Percentiles rank a stretch among this genome's conserved stretches.
phyloP scores from a whole-genome alignment of 148 eudicot genomes.

The Euryodendron excelsum region DNA sequence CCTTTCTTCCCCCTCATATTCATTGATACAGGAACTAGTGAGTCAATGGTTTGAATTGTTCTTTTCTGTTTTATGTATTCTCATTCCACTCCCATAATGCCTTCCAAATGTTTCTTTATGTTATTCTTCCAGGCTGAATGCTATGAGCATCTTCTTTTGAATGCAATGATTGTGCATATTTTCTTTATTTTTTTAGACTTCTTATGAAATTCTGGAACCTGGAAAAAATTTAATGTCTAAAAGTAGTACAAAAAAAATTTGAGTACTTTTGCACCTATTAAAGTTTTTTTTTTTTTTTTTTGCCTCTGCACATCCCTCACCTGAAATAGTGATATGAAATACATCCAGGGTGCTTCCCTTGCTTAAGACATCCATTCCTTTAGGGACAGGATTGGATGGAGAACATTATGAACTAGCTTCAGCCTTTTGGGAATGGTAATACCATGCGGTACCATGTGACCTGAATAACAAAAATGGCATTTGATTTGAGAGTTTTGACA shows the following conservation, averaged over 20 bases:
- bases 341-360: background rate
- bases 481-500: background rate
- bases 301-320: background rate
- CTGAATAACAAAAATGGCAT: slow-evolving; percentile 3
- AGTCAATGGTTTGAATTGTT: background rate
- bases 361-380: background rate
- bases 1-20: background rate
- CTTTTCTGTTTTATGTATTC: background rate
- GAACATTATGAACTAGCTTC: background rate
- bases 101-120: background rate
- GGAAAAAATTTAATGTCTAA: background rate
- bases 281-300: background rate
- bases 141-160: background rate
- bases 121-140: background rate
- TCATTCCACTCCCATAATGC: background rate
- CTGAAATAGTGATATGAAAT: background rate
- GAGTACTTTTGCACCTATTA: background rate
- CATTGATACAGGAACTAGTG: background rate
- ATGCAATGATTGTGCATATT: background rate
- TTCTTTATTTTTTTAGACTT: background rate
- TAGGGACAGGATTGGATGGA: background rate
- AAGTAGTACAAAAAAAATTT: background rate
- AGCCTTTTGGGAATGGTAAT: background rate
- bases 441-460: background rate
- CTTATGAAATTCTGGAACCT: background rate